Base-by-base conservation (phyloP, 2,329 filamentous ascomycete genomes). In the Pezizomycotina sp. region DNA sequence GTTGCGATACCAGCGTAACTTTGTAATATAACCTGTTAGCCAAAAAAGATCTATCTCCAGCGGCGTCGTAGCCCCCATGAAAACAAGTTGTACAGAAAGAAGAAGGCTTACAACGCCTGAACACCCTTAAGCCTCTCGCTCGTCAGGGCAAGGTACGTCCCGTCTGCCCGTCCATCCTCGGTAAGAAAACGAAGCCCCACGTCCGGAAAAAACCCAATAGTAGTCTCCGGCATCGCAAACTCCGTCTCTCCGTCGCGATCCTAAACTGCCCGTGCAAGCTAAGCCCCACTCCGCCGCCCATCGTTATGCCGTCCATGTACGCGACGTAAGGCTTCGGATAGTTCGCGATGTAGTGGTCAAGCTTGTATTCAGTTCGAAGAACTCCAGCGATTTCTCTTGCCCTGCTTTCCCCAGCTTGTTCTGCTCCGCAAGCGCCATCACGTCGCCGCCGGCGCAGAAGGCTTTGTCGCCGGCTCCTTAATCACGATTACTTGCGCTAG, bases 161-260 rank as follows among this genome's bases (percentile, higher is more conserved):
- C 89, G 51, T 91, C 74, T 65, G 98, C 74, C 46, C 83, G 70
- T n/a, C n/a, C n/a, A n/a, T n/a, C n/a, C 10, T 89, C 81, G 35
- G 98, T 65, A 66, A 95, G 95, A 64, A 95, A 98, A 7, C 81
- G 91, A 20, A 77, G 91, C 43, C 89, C 89, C 31, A 98, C 89
- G 53, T 98, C 91, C 5, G 91, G 89, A 66, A 98, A 98, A 66
- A 95, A 93, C 24, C 89, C 89, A 54, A 98, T 98, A 6, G 74
- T 92, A 3, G 89, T 98, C 62, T 98, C 89, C 19, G 89, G 89
- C 89, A 98, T 98, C 50, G 91, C 84, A 53, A 98, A 95, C 30
- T 92, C 62, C 4, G 89, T 98, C 77, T 77, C 61, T 98, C 89
- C 2, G 89, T 98, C 23, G 89, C 89, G 55, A 98, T 92, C 43